phyloP scores from a whole-genome alignment of 257 asterid genomes.

The Jasminum sambac region DNA sequence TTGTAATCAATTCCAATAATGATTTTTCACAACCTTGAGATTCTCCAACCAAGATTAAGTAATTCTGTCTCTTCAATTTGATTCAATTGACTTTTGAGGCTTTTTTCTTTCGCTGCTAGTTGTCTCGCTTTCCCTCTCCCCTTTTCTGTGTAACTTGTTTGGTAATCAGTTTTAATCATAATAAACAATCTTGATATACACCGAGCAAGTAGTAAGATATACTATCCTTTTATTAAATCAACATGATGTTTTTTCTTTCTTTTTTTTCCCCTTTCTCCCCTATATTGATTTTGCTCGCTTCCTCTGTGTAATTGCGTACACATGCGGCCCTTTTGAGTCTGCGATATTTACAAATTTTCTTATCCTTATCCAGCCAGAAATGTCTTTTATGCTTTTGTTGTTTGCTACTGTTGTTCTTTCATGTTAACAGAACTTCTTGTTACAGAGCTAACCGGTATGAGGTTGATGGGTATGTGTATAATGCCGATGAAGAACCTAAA shows the following conservation, averaged over 20 bases:
- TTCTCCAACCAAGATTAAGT: not conserved
- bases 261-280: not conserved
- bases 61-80: not conserved
- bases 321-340: not conserved
- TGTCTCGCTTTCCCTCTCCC: not conserved
- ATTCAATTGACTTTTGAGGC: not conserved
- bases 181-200: not conserved
- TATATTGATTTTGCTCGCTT: not conserved
- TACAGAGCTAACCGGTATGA: conserved; percentile 95
- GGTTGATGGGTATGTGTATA: conserved; percentile 96
- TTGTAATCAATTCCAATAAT: conserved; percentile 1
- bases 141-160: not conserved
- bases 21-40: not conserved
- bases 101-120: not conserved
- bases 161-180: not conserved
- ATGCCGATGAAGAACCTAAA: conserved; percentile 90
- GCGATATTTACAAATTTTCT: not conserved
- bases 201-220: not conserved
- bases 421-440: conserved; percentile 21
- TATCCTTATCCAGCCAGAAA: not conserved
- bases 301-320: not conserved
- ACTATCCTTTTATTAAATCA: conserved; percentile 9
- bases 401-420: conserved; percentile 25
- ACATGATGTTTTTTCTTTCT: not conserved
- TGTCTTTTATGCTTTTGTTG: conserved; percentile 5